Conservation (phyloP, 768 basidiomycete species). For the Paxillus involutus region DNA sequence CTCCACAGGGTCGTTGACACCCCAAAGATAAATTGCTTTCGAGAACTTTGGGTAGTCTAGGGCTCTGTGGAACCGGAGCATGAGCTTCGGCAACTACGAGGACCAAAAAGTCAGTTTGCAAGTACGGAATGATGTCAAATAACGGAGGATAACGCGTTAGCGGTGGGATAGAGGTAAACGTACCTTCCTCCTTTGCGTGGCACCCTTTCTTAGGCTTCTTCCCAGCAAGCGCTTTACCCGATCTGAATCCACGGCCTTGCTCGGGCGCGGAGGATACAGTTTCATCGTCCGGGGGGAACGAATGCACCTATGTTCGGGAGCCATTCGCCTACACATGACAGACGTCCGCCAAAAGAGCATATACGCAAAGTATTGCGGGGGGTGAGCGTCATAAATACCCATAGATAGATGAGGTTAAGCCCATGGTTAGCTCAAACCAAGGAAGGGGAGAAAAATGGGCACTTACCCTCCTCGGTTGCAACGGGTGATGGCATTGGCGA, state of each 20-base stretch:
- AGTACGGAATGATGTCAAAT: too few species aligned
- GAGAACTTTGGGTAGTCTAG: slow-evolving; percentile 9
- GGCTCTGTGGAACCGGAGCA: slow-evolving; percentile 12
- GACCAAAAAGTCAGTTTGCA: background rate
- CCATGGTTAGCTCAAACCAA: background rate
- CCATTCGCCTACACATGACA: background rate
- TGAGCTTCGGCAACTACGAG: slow-evolving; percentile 7
- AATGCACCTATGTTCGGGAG: slow-evolving; percentile 16
- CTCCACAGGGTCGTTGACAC: slow-evolving; percentile 33
- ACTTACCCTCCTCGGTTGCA: slow-evolving; percentile 8
- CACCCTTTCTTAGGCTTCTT: slow-evolving; percentile 14
- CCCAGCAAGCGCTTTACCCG: slow-evolving; percentile 8
- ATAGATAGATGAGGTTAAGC: background rate
- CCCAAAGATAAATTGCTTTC: slow-evolving; percentile 67
- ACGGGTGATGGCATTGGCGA: slow-evolving; percentile 43
- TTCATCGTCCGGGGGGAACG: too few species aligned
- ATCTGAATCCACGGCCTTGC: background rate
- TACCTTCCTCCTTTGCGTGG: slow-evolving; percentile 11
- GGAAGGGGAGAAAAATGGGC: background rate
- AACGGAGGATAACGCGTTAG: too few species aligned
- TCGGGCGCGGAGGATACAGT: too few species aligned
- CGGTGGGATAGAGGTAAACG: too few species aligned
- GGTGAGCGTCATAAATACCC: too few species aligned
- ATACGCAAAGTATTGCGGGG: too few species aligned
- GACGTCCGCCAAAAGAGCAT: too few species aligned